A percentile compares a stretch with the other conserved stretches of the same genome.
Conservation (phyloP, 2,329 filamentous ascomycete genomes). For the Pezicula neosporulosa region DNA sequence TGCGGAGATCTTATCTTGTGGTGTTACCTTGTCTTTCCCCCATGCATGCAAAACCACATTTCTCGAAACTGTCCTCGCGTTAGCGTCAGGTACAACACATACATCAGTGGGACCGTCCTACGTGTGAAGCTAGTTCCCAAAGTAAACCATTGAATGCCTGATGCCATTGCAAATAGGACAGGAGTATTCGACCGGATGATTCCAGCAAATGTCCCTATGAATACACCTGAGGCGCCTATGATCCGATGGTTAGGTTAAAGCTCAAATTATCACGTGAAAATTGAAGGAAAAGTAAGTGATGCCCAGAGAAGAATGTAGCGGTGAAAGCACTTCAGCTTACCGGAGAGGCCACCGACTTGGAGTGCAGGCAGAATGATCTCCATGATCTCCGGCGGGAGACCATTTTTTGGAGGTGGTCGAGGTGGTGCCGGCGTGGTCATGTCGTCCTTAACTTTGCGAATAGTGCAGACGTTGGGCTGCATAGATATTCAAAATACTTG, state of each 20-base stretch:
- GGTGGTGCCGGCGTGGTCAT: constrained; percentile 10
- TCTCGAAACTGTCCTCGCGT: constrained; percentile 41
- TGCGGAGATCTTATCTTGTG: constrained; percentile 58
- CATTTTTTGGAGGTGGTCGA: constrained; percentile 5
- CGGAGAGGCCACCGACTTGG: constrained; percentile 56
- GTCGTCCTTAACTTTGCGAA: constrained; percentile 21
- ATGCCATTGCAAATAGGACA: constrained; percentile 66
- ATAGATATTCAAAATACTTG: constrained; percentile 3
- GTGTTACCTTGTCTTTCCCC: constrained; percentile 39
- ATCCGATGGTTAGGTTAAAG: constrained; percentile 5
- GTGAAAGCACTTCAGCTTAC: constrained; percentile 34
- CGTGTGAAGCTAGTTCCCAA: constrained; percentile 77
- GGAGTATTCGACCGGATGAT: constrained; percentile 67
- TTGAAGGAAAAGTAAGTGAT: background rate
- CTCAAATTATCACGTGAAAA: constrained; percentile 11
- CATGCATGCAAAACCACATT: constrained; percentile 42
- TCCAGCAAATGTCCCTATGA: constrained; percentile 66
- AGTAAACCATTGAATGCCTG: constrained; percentile 77
- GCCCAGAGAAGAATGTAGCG: background rate
- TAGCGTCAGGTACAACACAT: background rate
- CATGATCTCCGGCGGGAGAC: constrained; percentile 38
- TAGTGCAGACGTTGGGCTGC: constrained; percentile 21
- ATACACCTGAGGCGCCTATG: constrained; percentile 55
- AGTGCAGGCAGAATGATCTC: constrained; percentile 48
- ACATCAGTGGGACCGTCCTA: constrained; percentile 32